Evolutionary conservation across 2,329 filamentous ascomycete genomes (phyloP).

Genomic region (Xylaria sp.): DNA sequence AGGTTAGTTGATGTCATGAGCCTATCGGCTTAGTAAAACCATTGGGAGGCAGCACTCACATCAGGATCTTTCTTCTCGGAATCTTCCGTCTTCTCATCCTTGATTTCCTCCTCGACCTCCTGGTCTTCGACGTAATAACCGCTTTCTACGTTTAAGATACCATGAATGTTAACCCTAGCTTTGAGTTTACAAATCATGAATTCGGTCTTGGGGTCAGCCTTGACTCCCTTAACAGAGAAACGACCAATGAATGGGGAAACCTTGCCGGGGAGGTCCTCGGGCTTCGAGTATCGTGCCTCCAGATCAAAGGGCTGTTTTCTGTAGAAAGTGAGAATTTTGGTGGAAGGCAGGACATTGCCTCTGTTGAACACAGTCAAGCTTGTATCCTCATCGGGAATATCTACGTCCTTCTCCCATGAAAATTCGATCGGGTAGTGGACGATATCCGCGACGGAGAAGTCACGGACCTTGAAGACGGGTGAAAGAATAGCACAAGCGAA

Average conservation of each 20-base stretch:
- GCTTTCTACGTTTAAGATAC: conserved; percentile 93
- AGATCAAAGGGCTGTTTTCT: conserved; percentile 97
- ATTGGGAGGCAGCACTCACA: conserved; percentile 63
- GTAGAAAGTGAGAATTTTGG: conserved; percentile 99
- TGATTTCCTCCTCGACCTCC: conserved; percentile 93
- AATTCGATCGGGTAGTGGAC: conserved; percentile 99
- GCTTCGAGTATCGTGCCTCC: conserved; percentile 91
- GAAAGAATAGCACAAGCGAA: conserved; percentile 98
- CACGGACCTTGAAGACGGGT: conserved; percentile 96
- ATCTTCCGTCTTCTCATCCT: conserved; percentile 70
- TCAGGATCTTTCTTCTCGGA: conserved; percentile 74
- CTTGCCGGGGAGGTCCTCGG: conserved; percentile 87
- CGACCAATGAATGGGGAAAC: conserved; percentile 94
- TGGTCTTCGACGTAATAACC: conserved; percentile 98
- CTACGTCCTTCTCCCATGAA: conserved; percentile 97
- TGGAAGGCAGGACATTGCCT: conserved; percentile 96
- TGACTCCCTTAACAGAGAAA: conserved; percentile 97
- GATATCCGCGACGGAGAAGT: conserved; percentile 97
- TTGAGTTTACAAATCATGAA: conserved; percentile 99
- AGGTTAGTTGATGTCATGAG: conserved; percentile 17
- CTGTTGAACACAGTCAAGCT: conserved; percentile 97
- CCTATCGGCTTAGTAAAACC: not conserved
- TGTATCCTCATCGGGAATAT: conserved; percentile 98
- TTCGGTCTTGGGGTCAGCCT: conserved; percentile 91
- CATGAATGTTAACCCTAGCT: conserved; percentile 95